A percentile compares a stretch with the other conserved stretches of the same genome.
phyloP scores from a whole-genome alignment of 2,329 filamentous ascomycete genomes.

The Fusarium aywerte region DNA sequence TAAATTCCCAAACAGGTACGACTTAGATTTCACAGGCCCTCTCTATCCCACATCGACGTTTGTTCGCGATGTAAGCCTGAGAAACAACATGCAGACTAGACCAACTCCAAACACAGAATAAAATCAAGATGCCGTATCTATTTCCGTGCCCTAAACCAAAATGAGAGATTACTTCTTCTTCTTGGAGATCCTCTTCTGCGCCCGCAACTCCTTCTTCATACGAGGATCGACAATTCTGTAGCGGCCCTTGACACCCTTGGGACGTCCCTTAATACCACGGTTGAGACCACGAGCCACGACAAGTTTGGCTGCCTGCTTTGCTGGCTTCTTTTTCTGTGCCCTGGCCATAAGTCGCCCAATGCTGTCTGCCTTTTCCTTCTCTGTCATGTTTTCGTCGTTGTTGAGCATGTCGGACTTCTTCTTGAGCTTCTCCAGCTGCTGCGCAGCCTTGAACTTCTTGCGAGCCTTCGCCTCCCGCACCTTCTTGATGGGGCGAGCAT shows the following conservation, averaged over 20 bases:
- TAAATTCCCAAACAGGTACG: slow-evolving; percentile 67
- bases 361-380: slow-evolving; percentile 91
- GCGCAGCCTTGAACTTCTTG: slow-evolving; percentile 96
- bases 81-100: slow-evolving; percentile 17
- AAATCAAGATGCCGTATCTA: slow-evolving; percentile 29
- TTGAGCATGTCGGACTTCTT: slow-evolving; percentile 95
- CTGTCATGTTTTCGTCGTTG: slow-evolving; percentile 90
- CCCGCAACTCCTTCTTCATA: slow-evolving; percentile 95
- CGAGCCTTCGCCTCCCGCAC: slow-evolving; percentile 94
- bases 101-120: slow-evolving; percentile 19
- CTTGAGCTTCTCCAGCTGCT: slow-evolving; percentile 90
- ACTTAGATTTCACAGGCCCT: slow-evolving; percentile 79
- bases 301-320: slow-evolving; percentile 82
- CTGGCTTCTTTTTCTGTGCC: slow-evolving; percentile 87
- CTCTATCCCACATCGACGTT: slow-evolving; percentile 72
- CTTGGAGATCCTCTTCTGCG: slow-evolving; percentile 81
- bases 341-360: slow-evolving; percentile 85
- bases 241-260: slow-evolving; percentile 90
- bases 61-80: slow-evolving; percentile 54
- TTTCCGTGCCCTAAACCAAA: slow-evolving; percentile 5
- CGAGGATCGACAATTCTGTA: slow-evolving; percentile 97
- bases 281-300: slow-evolving; percentile 90
- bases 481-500: slow-evolving; percentile 98
- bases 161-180: slow-evolving; percentile 65
- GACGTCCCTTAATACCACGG: slow-evolving; percentile 84